Percentiles rank a stretch among this genome's conserved stretches.
Conservation (phyloP, 176 grass and related monocot species). For the Bromus sterilis region DNA sequence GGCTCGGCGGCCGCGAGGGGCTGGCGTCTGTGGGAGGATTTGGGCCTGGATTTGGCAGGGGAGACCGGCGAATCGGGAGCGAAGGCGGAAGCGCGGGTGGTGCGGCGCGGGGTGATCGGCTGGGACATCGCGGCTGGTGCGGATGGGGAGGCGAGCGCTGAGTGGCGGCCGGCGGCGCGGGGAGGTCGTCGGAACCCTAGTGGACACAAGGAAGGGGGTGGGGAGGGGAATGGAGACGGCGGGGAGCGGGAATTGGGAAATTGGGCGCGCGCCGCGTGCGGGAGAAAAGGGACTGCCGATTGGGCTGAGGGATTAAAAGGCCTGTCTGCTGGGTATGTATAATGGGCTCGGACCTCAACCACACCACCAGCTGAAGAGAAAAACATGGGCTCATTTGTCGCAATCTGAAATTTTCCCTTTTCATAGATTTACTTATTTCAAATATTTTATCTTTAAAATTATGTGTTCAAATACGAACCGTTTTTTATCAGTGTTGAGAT, state of each 20-base stretch:
- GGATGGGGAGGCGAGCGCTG: background rate
- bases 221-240: slow-evolving; percentile 17
- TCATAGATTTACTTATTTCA: no score
- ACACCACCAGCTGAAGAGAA: no score
- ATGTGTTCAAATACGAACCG: no score
- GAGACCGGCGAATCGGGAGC: background rate
- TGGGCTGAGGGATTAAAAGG: no score
- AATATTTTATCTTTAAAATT: no score
- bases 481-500: no score
- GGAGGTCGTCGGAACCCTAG: slow-evolving; percentile 26
- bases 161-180: background rate
- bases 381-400: no score
- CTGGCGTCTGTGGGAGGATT: background rate
- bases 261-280: background rate
- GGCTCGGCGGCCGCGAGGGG: background rate
- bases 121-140: slow-evolving; percentile 25
- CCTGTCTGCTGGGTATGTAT: no score
- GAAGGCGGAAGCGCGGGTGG: slow-evolving; percentile 8
- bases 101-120: slow-evolving; percentile 34
- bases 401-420: no score
- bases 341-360: no score
- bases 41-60: slow-evolving; percentile 28
- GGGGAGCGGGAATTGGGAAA: background rate
- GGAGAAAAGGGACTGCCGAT: background rate
- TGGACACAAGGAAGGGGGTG: background rate